A percentile compares a stretch with the other conserved stretches of the same genome.
Conservation (phyloP, 139 green algal species). For the Pseudopediastrum boryanum region DNA sequence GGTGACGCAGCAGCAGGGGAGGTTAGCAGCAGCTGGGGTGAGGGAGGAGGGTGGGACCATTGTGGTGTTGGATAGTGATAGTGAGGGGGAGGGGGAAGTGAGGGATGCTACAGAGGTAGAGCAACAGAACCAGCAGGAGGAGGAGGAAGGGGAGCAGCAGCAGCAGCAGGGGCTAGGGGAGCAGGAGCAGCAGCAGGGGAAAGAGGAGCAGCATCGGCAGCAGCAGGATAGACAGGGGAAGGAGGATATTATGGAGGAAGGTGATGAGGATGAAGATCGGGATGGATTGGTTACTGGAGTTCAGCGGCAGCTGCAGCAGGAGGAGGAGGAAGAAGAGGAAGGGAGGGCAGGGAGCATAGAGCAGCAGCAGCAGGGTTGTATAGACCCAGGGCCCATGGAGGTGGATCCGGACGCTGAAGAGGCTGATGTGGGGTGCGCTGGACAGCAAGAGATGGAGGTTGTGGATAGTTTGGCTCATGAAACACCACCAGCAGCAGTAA, state of each 20-base stretch:
- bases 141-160: neutral
- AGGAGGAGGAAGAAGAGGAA: neutral
- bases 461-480: neutral
- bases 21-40: constrained; percentile 19
- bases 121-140: neutral
- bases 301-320: neutral
- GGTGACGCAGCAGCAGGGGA: neutral
- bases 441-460: neutral
- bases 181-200: neutral
- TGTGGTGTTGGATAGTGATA: too few relatives aligned
- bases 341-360: too few relatives aligned
- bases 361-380: constrained; percentile 26
- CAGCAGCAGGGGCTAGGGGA: neutral
- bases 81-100: too few relatives aligned
- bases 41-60: too few relatives aligned
- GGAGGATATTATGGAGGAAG: neutral
- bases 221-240: neutral
- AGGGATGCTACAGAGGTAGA: too few relatives aligned
- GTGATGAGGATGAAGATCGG: neutral
- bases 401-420: neutral
- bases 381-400: neutral
- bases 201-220: neutral
- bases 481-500: neutral
- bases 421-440: neutral
- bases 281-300: neutral